Evolutionary conservation across 2,329 filamentous ascomycete species (phyloP).

Genomic region (Escovopsis weberi): DNA sequence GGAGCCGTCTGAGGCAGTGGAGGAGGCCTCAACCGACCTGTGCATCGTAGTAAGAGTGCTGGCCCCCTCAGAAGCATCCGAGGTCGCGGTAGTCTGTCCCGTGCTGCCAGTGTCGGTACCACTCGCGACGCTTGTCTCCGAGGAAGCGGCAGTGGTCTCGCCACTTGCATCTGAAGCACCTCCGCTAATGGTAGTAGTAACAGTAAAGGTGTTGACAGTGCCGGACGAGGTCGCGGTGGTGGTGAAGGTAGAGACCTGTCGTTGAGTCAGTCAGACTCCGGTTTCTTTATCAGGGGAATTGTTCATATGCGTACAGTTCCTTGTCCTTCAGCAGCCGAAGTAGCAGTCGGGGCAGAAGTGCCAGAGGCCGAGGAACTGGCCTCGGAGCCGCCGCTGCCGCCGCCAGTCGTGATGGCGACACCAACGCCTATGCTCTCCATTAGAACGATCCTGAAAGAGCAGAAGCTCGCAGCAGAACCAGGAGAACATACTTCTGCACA

Average conservation of each 20-base stretch:
- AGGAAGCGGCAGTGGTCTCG: constrained; percentile 14
- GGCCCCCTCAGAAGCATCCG: constrained; percentile 10
- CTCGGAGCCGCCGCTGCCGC: constrained; percentile 1
- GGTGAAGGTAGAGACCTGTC: constrained; percentile 12
- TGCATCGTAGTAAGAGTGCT: constrained; percentile 15
- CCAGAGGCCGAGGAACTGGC: constrained; percentile 1
- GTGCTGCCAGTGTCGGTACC: constrained; percentile 6
- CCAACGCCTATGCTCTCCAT: constrained; percentile 16
- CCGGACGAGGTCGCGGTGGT: neutral
- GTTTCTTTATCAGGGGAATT: neutral
- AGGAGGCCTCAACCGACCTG: constrained; percentile 7
- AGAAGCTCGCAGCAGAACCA: neutral
- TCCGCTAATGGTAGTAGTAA: constrained; percentile 11
- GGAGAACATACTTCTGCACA: constrained; percentile 23
- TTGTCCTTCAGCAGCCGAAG: neutral
- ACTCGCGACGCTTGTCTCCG: constrained; percentile 3
- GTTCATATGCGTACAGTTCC: neutral
- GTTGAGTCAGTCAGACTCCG: neutral
- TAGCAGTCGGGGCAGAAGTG: neutral
- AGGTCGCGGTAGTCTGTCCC: constrained; percentile 11
- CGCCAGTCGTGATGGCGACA: constrained; percentile 15
- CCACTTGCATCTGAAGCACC: constrained; percentile 3
- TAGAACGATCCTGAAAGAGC: constrained; percentile 2
- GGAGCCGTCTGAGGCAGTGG: constrained; percentile 9
- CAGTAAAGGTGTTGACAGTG: neutral